Conservation (phyloP, 352 stramenopile species). For the Thalassiosira livingstoniorum region DNA sequence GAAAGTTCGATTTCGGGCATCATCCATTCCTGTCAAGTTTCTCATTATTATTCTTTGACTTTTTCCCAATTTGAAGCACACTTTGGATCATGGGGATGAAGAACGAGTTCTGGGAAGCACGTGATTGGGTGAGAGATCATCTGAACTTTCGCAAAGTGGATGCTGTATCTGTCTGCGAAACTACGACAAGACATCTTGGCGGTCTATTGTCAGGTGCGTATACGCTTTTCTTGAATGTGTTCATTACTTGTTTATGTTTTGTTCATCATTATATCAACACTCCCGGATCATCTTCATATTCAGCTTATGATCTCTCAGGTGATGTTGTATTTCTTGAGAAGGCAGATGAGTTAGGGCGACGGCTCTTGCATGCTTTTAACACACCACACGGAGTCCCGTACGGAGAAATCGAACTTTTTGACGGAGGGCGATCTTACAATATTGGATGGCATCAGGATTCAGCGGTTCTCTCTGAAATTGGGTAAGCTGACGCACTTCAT, state of each 20-base stretch:
- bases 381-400: slow-evolving; percentile 91
- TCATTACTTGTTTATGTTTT: too few species aligned
- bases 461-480: slow-evolving; percentile 49
- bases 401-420: slow-evolving; percentile 89
- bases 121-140: slow-evolving; percentile 81
- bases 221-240: too few species aligned
- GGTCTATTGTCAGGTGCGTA: slow-evolving; percentile 96
- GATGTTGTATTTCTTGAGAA: slow-evolving; percentile 91
- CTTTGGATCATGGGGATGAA: slow-evolving; percentile 95
- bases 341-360: slow-evolving; percentile 91
- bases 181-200: slow-evolving; percentile 97
- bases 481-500: slow-evolving; percentile 18
- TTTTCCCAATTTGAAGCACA: slow-evolving; percentile 93
- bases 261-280: too few species aligned
- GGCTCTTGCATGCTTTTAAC: slow-evolving; percentile 91
- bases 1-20: neutral
- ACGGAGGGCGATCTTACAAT: slow-evolving; percentile 75
- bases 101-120: slow-evolving; percentile 82
- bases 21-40: neutral
- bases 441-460: slow-evolving; percentile 37
- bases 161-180: slow-evolving; percentile 97
- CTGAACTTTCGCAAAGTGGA: slow-evolving; percentile 68
- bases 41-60: slow-evolving; percentile 7
- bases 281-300: too few species aligned
- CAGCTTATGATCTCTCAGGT: slow-evolving; percentile 89